Conservation (phyloP, 805 yeast genomes). For the Barnettozyma sucrosica region DNA sequence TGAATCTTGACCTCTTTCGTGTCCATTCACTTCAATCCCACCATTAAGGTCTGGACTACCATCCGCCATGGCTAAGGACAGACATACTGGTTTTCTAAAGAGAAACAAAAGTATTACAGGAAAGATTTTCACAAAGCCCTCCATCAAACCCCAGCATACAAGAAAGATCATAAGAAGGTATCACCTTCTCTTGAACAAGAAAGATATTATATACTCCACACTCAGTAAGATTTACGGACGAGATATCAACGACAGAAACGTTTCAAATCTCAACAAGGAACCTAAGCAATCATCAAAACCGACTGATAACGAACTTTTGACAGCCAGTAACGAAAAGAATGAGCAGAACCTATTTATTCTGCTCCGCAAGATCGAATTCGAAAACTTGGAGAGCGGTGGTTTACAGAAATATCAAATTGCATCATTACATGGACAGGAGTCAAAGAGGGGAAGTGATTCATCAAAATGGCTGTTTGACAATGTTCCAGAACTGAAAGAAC, state of each 20-base stretch:
- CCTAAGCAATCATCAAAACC: slow-evolving; percentile 10
- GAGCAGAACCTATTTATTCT: slow-evolving; percentile 21
- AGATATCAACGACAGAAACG: slow-evolving; percentile 23
- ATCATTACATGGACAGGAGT: slow-evolving; percentile 76
- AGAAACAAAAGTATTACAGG: slow-evolving; percentile 26
- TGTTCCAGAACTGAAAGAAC: slow-evolving; percentile 37
- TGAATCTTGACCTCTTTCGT: neutral
- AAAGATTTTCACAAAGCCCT: slow-evolving; percentile 33
- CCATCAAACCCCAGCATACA: slow-evolving; percentile 63
- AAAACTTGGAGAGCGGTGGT: slow-evolving; percentile 67
- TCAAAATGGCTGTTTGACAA: slow-evolving; percentile 75
- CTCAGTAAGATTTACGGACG: slow-evolving; percentile 23
- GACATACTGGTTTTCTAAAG: slow-evolving; percentile 13
- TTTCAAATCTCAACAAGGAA: slow-evolving; percentile 10
- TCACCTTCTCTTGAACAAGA: slow-evolving; percentile 63
- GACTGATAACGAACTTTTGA: slow-evolving; percentile 16
- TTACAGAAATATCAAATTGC: slow-evolving; percentile 77
- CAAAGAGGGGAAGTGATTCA: slow-evolving; percentile 84
- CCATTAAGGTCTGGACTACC: too few relatives aligned
- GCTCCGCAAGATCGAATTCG: slow-evolving; percentile 54
- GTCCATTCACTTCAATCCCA: neutral
- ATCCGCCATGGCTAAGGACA: neutral
- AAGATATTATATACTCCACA: slow-evolving; percentile 34
- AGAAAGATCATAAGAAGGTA: slow-evolving; percentile 72
- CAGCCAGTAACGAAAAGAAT: slow-evolving; percentile 13